Percentiles rank a stretch among this genome's conserved stretches.
Evolutionary conservation across 805 yeast genomes (phyloP).

Genomic region (Blastobotrys attinorum): DNA sequence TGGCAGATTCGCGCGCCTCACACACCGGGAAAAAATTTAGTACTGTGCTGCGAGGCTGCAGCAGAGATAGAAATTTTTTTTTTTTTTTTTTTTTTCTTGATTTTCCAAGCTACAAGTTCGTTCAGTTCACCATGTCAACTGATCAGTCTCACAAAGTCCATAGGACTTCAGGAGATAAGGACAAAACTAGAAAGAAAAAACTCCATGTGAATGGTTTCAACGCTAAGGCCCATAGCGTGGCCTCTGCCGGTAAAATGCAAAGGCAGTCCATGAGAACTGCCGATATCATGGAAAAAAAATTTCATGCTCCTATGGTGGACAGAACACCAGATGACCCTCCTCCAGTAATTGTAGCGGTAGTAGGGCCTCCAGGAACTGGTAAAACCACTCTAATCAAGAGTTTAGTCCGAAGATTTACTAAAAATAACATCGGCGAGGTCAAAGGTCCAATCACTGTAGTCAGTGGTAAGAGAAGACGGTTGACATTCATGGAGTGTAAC

Average conservation of each 20-base stretch:
- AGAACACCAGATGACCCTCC: slow-evolving; percentile 98
- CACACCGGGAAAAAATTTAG: too few relatives aligned
- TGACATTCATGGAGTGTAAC: slow-evolving; percentile 87
- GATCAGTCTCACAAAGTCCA: slow-evolving; percentile 78
- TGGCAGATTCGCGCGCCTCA: too few relatives aligned
- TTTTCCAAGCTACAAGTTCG: too few relatives aligned
- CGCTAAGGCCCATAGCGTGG: slow-evolving; percentile 76
- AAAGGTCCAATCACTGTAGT: slow-evolving; percentile 97
- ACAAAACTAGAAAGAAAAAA: slow-evolving; percentile 71
- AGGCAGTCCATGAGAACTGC: slow-evolving; percentile 76
- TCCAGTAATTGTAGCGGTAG: slow-evolving; percentile 92
- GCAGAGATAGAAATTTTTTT: too few relatives aligned
- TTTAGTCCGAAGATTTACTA: slow-evolving; percentile 76
- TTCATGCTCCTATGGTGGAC: slow-evolving; percentile 97
- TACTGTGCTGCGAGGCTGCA: too few relatives aligned
- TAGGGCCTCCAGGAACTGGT: slow-evolving; percentile 99
- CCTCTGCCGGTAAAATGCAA: slow-evolving; percentile 81
- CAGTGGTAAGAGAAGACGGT: slow-evolving; percentile 85
- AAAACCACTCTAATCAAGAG: slow-evolving; percentile 89
- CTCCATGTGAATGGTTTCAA: slow-evolving; percentile 80
- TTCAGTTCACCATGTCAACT: not conserved
- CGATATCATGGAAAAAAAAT: slow-evolving; percentile 71
- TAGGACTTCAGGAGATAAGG: slow-evolving; percentile 46
- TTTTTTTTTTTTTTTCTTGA: too few relatives aligned
- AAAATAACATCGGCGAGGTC: slow-evolving; percentile 75